phyloP scores from a whole-genome alignment of 495 filamentous ascomycete genomes.

The Echria macrotheca region DNA sequence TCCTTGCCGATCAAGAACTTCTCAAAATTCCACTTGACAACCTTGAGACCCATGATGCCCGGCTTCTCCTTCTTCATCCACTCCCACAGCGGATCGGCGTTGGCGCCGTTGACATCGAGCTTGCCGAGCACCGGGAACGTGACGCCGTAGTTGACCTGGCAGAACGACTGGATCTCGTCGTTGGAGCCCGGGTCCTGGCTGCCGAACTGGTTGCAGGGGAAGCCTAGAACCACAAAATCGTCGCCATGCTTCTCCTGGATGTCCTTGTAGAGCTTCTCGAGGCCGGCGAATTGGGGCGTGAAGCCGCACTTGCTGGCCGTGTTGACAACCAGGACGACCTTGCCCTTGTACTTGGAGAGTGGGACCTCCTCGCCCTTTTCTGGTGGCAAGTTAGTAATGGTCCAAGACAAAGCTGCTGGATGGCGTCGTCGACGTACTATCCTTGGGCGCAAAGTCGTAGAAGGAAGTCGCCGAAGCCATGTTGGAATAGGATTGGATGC shows the following conservation, averaged over 20 bases:
- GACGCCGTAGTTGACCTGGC: conserved; percentile 92
- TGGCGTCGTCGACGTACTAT: conserved; percentile 53
- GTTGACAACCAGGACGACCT: conserved; percentile 95
- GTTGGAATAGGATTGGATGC: conserved; percentile 30
- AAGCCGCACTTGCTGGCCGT: conserved; percentile 99
- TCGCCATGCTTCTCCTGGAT: conserved; percentile 62
- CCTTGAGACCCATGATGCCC: conserved; percentile 77
- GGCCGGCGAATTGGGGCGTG: conserved; percentile 89
- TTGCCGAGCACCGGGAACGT: conserved; percentile 89
- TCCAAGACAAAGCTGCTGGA: not conserved
- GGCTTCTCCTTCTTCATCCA: conserved; percentile 86
- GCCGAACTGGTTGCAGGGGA: conserved; percentile 98
- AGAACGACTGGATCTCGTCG: conserved; percentile 89
- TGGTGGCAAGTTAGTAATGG: conserved; percentile 30
- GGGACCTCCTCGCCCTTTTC: conserved; percentile 70
- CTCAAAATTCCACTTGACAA: conserved; percentile 97
- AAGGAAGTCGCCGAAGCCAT: conserved; percentile 89
- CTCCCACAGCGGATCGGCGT: conserved; percentile 73
- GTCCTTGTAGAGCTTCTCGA: conserved; percentile 85
- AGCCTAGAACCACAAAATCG: conserved; percentile 82
- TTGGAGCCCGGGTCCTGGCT: conserved; percentile 81
- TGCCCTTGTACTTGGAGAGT: conserved; percentile 67
- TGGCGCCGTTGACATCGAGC: conserved; percentile 83
- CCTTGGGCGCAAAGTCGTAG: conserved; percentile 83
- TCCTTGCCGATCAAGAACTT: conserved; percentile 90